A percentile compares a stretch with the other conserved stretches of the same genome.
phyloP scores from a whole-genome alignment of 768 basidiomycete species.

The Collybiopsis luxurians region DNA sequence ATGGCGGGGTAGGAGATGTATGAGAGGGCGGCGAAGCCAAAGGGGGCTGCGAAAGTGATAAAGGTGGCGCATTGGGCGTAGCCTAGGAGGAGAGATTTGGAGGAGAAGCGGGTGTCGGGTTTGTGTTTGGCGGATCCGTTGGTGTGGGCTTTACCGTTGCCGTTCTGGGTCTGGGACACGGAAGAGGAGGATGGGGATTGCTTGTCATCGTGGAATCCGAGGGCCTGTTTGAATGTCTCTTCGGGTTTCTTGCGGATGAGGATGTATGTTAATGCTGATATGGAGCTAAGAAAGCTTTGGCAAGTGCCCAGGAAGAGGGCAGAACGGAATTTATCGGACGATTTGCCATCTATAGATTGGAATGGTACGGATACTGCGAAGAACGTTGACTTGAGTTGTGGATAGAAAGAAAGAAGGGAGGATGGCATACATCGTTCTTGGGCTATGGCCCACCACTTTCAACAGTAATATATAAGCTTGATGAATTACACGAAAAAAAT shows the following conservation, averaged over 20 bases:
- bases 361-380: constrained; percentile 80
- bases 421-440: constrained; percentile 81
- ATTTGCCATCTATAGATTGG: constrained; percentile 58
- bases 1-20: constrained; percentile 98
- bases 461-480: constrained; percentile 5
- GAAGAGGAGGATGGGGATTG: constrained; percentile 11
- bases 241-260: constrained; percentile 53
- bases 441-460: constrained; percentile 84
- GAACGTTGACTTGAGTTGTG: background rate
- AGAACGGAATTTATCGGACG: constrained; percentile 76
- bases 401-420: background rate
- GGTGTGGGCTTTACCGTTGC: constrained; percentile 12
- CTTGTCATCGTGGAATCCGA: constrained; percentile 52
- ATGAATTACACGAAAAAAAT: background rate
- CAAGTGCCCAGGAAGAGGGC: constrained; percentile 83
- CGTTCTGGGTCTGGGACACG: too few species aligned
- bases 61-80: constrained; percentile 86
- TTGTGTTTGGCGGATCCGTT: constrained; percentile 32
- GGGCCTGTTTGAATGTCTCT: constrained; percentile 49
- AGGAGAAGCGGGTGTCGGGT: constrained; percentile 32
- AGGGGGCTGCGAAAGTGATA: constrained; percentile 90
- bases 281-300: constrained; percentile 75
- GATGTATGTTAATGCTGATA: constrained; percentile 79
- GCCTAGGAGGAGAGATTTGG: constrained; percentile 55
- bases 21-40: constrained; percentile 92